Percentiles rank a stretch among this genome's conserved stretches.
phyloP scores from a whole-genome alignment of 352 stramenopile genomes.

The Plasmopara muralis region DNA sequence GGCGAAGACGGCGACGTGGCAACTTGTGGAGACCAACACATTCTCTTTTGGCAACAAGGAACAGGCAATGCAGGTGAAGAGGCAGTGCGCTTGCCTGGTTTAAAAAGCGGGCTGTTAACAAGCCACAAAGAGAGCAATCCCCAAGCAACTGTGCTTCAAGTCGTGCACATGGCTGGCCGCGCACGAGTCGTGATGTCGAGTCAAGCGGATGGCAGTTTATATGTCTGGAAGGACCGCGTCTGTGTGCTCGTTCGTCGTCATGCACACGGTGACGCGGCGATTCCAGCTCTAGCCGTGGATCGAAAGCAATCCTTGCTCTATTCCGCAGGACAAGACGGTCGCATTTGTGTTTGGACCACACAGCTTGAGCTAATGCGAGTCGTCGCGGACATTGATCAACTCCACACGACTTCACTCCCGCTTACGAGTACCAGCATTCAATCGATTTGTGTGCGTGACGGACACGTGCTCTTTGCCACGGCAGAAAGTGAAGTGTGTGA shows the following conservation, averaged over 20 bases:
- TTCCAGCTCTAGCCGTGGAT: conserved; percentile 43
- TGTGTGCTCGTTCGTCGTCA: conserved; percentile 42
- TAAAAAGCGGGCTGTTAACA: conserved; percentile 57
- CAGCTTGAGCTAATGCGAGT: conserved; percentile 39
- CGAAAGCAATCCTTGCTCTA: conserved; percentile 47
- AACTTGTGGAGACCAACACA: conserved; percentile 56
- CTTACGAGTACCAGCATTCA: conserved; percentile 41
- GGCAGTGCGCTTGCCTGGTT: conserved; percentile 20
- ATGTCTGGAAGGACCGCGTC: conserved; percentile 66
- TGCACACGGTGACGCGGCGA: conserved; percentile 35
- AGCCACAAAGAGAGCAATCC: conserved; percentile 40
- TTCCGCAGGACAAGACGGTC: conserved; percentile 50
- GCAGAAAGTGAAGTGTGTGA: conserved; percentile 83
- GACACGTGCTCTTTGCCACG: conserved; percentile 78
- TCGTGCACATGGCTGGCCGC: conserved; percentile 30
- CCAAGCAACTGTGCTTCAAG: conserved; percentile 34
- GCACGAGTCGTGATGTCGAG: conserved; percentile 50
- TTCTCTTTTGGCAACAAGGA: conserved; percentile 52
- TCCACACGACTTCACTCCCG: conserved; percentile 13
- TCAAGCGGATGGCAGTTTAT: conserved; percentile 61
- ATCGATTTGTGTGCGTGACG: conserved; percentile 49
- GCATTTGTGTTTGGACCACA: conserved; percentile 50
- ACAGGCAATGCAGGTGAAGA: conserved; percentile 8
- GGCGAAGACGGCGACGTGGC: conserved; percentile 50
- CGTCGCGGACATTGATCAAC: conserved; percentile 32